Percentiles rank a stretch among this genome's conserved stretches.
Conservation (phyloP, 139 green algal species). For the Yamagishiella unicocca region DNA sequence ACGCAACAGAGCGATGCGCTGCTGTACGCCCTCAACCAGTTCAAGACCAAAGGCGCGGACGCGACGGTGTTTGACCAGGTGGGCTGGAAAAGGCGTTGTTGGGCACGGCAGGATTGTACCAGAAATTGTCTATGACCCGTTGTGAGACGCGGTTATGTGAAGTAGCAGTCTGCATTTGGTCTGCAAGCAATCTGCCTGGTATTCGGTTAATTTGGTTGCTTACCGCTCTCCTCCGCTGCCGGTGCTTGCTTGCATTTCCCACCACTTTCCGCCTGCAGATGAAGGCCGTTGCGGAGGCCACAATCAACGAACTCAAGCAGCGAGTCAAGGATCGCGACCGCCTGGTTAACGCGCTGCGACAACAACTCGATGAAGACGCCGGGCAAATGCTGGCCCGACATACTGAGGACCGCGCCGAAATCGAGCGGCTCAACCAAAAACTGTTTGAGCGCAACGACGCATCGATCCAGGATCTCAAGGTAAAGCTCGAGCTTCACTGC, state of each 20-base stretch:
- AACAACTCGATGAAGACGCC: conserved; percentile 58
- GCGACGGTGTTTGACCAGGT: conserved; percentile 47
- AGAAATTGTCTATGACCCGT: too few relatives aligned
- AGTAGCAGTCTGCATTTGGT: too few relatives aligned
- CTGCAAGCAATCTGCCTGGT: too few relatives aligned
- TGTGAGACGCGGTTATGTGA: too few relatives aligned
- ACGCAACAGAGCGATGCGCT: conserved; percentile 62
- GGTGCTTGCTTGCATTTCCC: background rate
- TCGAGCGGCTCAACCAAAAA: conserved; percentile 71
- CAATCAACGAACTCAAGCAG: conserved; percentile 73
- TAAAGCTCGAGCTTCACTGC: too few relatives aligned
- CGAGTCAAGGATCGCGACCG: conserved; percentile 64
- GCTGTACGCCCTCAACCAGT: conserved; percentile 58
- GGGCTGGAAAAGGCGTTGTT: too few relatives aligned
- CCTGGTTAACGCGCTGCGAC: background rate
- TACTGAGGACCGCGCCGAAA: conserved; percentile 62
- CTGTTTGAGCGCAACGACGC: conserved; percentile 68
- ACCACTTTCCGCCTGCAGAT: conserved; percentile 48
- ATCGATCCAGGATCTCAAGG: conserved; percentile 65
- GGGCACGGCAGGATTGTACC: too few relatives aligned
- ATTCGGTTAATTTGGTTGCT: too few relatives aligned
- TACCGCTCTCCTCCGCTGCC: too few relatives aligned
- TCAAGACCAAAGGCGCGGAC: conserved; percentile 43
- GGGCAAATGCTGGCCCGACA: conserved; percentile 62
- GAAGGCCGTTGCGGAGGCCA: conserved; percentile 73